Evolutionary conservation across 352 stramenopile genomes (phyloP).

Genomic region (Phytophthora pini): DNA sequence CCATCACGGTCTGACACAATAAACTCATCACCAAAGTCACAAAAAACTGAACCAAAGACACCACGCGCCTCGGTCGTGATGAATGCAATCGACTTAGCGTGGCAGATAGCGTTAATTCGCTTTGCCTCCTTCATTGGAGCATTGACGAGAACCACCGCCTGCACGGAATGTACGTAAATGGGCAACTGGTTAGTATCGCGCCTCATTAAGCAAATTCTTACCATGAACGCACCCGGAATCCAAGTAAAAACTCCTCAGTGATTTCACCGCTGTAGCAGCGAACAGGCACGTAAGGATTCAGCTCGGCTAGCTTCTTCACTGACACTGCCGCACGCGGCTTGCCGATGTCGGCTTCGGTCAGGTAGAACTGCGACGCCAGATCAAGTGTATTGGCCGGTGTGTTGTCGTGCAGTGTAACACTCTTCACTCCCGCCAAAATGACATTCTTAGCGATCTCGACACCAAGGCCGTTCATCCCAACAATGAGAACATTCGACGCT

Average conservation of each 20-base stretch:
- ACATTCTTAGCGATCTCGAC: constrained; percentile 99
- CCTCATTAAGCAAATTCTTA: not conserved
- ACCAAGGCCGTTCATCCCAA: constrained; percentile 95
- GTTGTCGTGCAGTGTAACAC: constrained; percentile 96
- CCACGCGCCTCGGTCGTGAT: constrained; percentile 93
- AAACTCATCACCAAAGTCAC: constrained; percentile 97
- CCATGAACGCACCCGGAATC: constrained; percentile 70
- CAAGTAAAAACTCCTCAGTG: constrained; percentile 68
- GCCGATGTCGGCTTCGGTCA: constrained; percentile 89
- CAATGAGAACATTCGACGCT: constrained; percentile 93
- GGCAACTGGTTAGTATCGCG: constrained; percentile 2
- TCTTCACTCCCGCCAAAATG: constrained; percentile 96
- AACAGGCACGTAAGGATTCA: constrained; percentile 98
- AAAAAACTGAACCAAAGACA: constrained; percentile 97
- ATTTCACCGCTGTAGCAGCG: constrained; percentile 68
- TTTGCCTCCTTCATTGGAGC: constrained; percentile 69
- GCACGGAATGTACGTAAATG: constrained; percentile 2
- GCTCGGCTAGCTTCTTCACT: constrained; percentile 91
- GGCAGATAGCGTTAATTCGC: constrained; percentile 87
- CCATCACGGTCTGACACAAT: constrained; percentile 94
- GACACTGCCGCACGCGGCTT: constrained; percentile 88
- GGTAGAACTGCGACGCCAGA: constrained; percentile 97
- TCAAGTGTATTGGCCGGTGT: constrained; percentile 83
- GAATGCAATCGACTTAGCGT: constrained; percentile 89
- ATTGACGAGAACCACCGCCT: constrained; percentile 90